Conservation (phyloP, 2,329 filamentous ascomycete species). For the Dactylellina cionopaga region DNA sequence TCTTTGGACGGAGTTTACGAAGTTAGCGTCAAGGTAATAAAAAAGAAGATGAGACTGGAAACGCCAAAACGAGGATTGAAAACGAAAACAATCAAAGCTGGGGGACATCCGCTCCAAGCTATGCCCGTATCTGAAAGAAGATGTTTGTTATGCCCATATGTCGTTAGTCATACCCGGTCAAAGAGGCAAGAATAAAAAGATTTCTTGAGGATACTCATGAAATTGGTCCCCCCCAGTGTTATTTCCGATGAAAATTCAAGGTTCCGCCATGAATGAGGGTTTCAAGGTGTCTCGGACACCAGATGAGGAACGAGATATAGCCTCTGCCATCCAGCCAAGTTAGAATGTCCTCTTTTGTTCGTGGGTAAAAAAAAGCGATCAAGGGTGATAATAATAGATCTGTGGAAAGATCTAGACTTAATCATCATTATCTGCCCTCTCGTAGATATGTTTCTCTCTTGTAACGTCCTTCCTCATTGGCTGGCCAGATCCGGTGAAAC, state of each 20-base stretch:
- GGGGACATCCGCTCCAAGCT: slow-evolving; percentile 17
- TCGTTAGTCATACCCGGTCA: slow-evolving; percentile 51
- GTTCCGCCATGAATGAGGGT: too few species aligned
- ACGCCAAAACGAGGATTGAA: slow-evolving; percentile 19
- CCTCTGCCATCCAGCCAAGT: slow-evolving; percentile 51
- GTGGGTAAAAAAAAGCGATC: slow-evolving; percentile 16
- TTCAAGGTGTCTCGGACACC: too few species aligned
- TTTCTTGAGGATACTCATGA: slow-evolving; percentile 53
- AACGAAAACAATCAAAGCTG: slow-evolving; percentile 16
- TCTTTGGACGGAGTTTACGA: slow-evolving; percentile 1
- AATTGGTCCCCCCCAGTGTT: slow-evolving; percentile 26
- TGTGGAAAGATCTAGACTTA: slow-evolving; percentile 43
- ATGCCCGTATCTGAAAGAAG: slow-evolving; percentile 45
- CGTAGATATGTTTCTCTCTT: slow-evolving; percentile 83
- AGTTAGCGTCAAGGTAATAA: background rate
- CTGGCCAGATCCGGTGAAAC: slow-evolving; percentile 94
- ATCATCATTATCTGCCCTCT: slow-evolving; percentile 77
- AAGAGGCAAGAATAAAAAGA: slow-evolving; percentile 47
- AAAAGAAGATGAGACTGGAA: slow-evolving; percentile 15
- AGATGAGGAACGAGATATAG: slow-evolving; percentile 14
- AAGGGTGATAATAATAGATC: slow-evolving; percentile 39
- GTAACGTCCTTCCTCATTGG: slow-evolving; percentile 88
- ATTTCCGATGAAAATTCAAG: too few species aligned
- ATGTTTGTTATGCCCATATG: slow-evolving; percentile 31
- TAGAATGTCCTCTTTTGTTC: slow-evolving; percentile 49